A percentile compares a stretch with the other conserved stretches of the same genome.
Conservation (phyloP, 371 early-diverging fungal species). For the Lichtheimia ramosa region DNA sequence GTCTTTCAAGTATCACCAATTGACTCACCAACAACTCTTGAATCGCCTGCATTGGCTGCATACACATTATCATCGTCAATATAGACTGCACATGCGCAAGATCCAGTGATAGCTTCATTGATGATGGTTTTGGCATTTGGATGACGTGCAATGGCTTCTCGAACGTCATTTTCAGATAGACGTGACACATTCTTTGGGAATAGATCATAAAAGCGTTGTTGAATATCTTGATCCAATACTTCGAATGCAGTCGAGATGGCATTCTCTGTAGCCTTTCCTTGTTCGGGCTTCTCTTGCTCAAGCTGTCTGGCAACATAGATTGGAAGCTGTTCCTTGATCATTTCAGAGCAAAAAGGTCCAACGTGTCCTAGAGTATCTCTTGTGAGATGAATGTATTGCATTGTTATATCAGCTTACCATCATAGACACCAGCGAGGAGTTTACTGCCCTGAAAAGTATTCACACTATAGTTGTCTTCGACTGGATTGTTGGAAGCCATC, state of each 20-base stretch:
- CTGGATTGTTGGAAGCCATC: constrained; percentile 44
- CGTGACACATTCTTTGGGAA: constrained; percentile 36
- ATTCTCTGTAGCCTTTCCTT: constrained; percentile 12
- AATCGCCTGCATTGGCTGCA: constrained; percentile 81
- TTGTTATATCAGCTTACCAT: constrained; percentile 22
- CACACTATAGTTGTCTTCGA: constrained; percentile 48
- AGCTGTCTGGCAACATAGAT: constrained; percentile 46
- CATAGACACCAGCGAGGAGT: constrained; percentile 50
- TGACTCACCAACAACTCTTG: constrained; percentile 62
- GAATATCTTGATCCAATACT: constrained; percentile 58
- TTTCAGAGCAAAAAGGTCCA: constrained; percentile 38
- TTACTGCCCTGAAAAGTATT: constrained; percentile 23
- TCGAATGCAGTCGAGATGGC: constrained; percentile 56
- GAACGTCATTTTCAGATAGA: constrained; percentile 42
- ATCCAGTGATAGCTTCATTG: constrained; percentile 67
- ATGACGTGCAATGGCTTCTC: constrained; percentile 35
- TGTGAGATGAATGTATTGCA: no score
- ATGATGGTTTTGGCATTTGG: constrained; percentile 34
- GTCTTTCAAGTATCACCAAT: not conserved
- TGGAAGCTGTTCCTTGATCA: constrained; percentile 41
- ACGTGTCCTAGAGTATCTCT: constrained; percentile 32
- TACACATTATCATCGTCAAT: constrained; percentile 71
- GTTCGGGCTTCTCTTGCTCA: not conserved
- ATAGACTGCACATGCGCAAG: constrained; percentile 79
- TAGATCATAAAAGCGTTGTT: constrained; percentile 54